Percentiles rank a stretch among this genome's conserved stretches.
Evolutionary conservation across 345 rosid genomes (phyloP).

Genomic region (Camelina hispida): DNA sequence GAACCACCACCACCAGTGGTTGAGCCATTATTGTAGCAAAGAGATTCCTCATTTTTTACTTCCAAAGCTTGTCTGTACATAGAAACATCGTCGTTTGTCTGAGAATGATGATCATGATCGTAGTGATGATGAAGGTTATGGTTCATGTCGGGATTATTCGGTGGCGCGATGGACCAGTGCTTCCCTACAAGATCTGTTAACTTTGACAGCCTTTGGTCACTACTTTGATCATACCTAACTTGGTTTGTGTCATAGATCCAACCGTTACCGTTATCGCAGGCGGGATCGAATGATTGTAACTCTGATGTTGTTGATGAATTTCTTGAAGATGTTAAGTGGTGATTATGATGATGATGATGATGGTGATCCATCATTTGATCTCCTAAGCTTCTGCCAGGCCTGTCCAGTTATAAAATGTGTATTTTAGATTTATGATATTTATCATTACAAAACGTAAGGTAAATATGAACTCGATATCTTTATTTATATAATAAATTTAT

Average conservation of each 20-base stretch:
- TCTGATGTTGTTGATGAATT: slow-evolving; percentile 47
- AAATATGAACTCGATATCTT: neutral
- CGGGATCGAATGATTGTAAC: slow-evolving; percentile 52
- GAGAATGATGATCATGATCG: slow-evolving; percentile 35
- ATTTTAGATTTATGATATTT: neutral
- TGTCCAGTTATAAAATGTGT: slow-evolving; percentile 28
- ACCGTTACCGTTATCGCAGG: slow-evolving; percentile 50
- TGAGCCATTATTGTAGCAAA: slow-evolving; percentile 45
- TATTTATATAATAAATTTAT: neutral
- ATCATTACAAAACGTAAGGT: neutral
- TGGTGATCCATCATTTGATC: slow-evolving; percentile 56
- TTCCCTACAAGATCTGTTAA: slow-evolving; percentile 58
- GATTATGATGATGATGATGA: slow-evolving; percentile 30
- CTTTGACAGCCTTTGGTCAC: slow-evolving; percentile 54
- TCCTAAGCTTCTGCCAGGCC: slow-evolving; percentile 57
- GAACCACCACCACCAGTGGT: slow-evolving; percentile 30
- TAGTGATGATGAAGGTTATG: slow-evolving; percentile 39
- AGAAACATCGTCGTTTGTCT: slow-evolving; percentile 48
- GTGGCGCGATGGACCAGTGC: slow-evolving; percentile 77
- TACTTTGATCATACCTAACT: slow-evolving; percentile 46
- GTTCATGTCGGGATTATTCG: slow-evolving; percentile 53
- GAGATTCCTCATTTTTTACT: slow-evolving; percentile 44
- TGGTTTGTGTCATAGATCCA: slow-evolving; percentile 46
- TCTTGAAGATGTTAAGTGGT: slow-evolving; percentile 53
- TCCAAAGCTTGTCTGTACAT: slow-evolving; percentile 44